phyloP scores from a whole-genome alignment of 1,139 yeast species.

The Kluyveromyces marxianus region DNA sequence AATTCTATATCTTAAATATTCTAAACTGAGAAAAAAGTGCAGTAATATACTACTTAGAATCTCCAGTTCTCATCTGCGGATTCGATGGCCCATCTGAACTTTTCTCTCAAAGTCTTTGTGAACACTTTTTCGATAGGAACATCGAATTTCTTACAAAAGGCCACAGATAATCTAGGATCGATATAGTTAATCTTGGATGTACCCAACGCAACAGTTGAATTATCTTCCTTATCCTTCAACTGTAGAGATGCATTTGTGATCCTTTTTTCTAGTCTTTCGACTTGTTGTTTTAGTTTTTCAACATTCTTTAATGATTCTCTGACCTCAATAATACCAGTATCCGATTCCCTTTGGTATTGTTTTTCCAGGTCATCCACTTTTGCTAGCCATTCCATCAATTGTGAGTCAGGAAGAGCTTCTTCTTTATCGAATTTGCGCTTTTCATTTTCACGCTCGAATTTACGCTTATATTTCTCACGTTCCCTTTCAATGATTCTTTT shows the following conservation, averaged over 20 bases:
- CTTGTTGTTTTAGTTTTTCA: constrained; percentile 68
- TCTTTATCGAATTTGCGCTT: constrained; percentile 54
- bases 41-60: constrained; percentile 37
- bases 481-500: constrained; percentile 49
- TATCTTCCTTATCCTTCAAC: constrained; percentile 86
- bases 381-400: constrained; percentile 50
- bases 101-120: constrained; percentile 84
- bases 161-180: constrained; percentile 87
- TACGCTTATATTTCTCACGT: constrained; percentile 53
- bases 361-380: constrained; percentile 50
- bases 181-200: constrained; percentile 93
- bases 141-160: constrained; percentile 75
- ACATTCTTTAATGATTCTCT: constrained; percentile 45
- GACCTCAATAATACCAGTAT: constrained; percentile 53
- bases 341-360: constrained; percentile 52
- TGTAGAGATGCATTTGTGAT: constrained; percentile 63
- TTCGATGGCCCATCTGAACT: constrained; percentile 94
- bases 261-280: constrained; percentile 65
- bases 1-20: no score
- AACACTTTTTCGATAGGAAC: constrained; percentile 92
- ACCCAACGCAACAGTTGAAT: constrained; percentile 86
- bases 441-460: constrained; percentile 71
- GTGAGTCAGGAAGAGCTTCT: constrained; percentile 45
- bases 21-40: no score
- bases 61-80: constrained; percentile 85